Base-by-base conservation (phyloP, 179 eudicot species). In the Spergularia azorica region DNA sequence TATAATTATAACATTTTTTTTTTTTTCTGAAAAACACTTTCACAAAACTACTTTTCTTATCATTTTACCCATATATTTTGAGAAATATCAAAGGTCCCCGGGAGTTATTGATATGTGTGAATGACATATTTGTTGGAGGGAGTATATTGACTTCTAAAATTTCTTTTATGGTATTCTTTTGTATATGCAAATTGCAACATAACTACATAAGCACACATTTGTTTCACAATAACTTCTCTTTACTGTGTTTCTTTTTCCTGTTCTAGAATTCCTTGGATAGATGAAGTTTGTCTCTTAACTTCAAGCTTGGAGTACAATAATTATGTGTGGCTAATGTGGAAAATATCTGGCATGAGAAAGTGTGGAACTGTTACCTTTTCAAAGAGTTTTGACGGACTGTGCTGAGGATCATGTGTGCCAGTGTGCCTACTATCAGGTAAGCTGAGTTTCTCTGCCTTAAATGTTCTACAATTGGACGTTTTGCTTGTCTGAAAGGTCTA, bases 331-430 rank as follows among this genome's bases (percentile, higher is more conserved):
- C 18, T 16, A 4, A 26, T 39, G 1, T 52, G n/a, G 18, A 54
- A 26, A 20, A n/a, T 70, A 70, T 70, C 50, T 13, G 73, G 73
- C 73, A 70, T 9, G 41, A 20, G 48, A 12, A 70, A 13, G 61
- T 10, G 46, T 70, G 72, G 20, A 20, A 70, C 13, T 21, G 26
- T 50, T 26, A 46, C 26, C 12, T 50, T 48, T 17, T 7, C 39
- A 50, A 52, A 48, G 58, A 68, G 51, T 21, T 3, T 8, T 18
- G 38, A 11, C 58, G 20, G 38, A 46, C 1, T 46, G 50, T 46
- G 7, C 7, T 46, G 20, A 20, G 48, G 48, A 64, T 38, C 69
- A 64, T 8, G 51, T n/a, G 18, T 64, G 69, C 69, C 7, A 9
- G 50, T 46, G 50, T 46, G 50, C 50, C 50, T 46, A 46, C 50